Evolutionary conservation across 306 rosid genomes (phyloP).

Genomic region (Vigna mungo): DNA sequence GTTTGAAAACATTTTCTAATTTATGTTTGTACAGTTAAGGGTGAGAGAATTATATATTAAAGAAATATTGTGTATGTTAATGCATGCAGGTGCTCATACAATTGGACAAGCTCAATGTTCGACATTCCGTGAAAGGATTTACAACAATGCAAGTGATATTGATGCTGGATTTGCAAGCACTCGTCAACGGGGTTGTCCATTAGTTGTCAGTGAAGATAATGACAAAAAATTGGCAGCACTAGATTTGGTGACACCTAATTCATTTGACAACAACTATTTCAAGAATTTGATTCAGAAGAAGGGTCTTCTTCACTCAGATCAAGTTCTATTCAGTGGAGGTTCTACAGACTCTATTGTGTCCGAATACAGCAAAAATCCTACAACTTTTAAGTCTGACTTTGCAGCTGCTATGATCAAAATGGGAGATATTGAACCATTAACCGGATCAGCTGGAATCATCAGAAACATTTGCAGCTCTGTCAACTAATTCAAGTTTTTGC

Average conservation of each 20-base stretch:
- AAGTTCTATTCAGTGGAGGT: slow-evolving; percentile 49
- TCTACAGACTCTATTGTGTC: slow-evolving; percentile 40
- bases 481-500: slow-evolving; percentile 12
- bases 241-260: slow-evolving; percentile 67
- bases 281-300: slow-evolving; percentile 64
- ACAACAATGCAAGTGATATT: slow-evolving; percentile 53
- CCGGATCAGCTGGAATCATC: slow-evolving; percentile 36
- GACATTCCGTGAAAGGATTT: slow-evolving; percentile 59
- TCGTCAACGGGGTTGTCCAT: slow-evolving; percentile 55
- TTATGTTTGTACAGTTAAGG: not conserved
- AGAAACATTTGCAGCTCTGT: slow-evolving; percentile 42
- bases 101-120: slow-evolving; percentile 62
- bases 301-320: slow-evolving; percentile 65
- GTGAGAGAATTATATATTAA: not conserved
- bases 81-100: slow-evolving; percentile 55
- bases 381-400: slow-evolving; percentile 46
- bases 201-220: not conserved
- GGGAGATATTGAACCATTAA: slow-evolving; percentile 45
- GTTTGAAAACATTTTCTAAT: too few relatives aligned
- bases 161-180: slow-evolving; percentile 61
- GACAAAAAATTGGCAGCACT: slow-evolving; percentile 54
- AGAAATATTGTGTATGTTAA: not conserved
- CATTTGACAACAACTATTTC: slow-evolving; percentile 64
- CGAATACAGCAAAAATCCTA: slow-evolving; percentile 47
- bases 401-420: slow-evolving; percentile 54